Conservation (phyloP, 1,284 basidiomycete species). For the Microbotryum saponariae region DNA sequence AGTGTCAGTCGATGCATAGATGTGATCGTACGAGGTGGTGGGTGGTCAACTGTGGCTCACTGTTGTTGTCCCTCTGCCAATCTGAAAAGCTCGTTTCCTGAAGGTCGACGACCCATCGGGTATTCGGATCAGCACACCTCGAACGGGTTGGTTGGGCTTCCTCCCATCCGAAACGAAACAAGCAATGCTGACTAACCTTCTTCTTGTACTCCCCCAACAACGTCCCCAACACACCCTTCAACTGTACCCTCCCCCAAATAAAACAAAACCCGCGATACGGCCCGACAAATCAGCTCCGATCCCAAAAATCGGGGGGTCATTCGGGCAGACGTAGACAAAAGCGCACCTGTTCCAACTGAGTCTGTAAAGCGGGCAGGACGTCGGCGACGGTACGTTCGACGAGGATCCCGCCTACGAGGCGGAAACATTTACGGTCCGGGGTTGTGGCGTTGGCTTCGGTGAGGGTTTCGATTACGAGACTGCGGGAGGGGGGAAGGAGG, state of each 20-base stretch:
- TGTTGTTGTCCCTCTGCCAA: conserved; percentile 31
- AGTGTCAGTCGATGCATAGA: too few relatives aligned
- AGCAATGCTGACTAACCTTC: conserved; percentile 47
- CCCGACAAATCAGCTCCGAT: neutral
- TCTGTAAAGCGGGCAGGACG: conserved; percentile 80
- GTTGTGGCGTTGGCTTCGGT: conserved; percentile 67
- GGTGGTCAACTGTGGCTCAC: neutral
- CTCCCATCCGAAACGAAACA: too few relatives aligned
- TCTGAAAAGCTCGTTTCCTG: conserved; percentile 24
- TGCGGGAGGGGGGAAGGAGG: conserved; percentile 46
- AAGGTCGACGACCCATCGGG: neutral
- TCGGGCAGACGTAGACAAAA: too few relatives aligned
- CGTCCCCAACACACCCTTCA: conserved; percentile 65
- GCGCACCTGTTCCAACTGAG: conserved; percentile 72
- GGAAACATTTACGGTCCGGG: conserved; percentile 88
- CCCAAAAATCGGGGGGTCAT: too few relatives aligned
- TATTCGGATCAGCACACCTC: neutral
- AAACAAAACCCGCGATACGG: neutral
- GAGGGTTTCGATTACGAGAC: conserved; percentile 81
- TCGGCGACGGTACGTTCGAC: conserved; percentile 95
- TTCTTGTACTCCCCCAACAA: conserved; percentile 76
- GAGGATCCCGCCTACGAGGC: conserved; percentile 89
- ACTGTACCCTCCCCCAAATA: conserved; percentile 46
- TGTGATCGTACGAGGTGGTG: too few relatives aligned
- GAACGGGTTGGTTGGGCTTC: neutral